phyloP scores from a whole-genome alignment of 768 basidiomycete genomes.

The Fomitopsis serialis region DNA sequence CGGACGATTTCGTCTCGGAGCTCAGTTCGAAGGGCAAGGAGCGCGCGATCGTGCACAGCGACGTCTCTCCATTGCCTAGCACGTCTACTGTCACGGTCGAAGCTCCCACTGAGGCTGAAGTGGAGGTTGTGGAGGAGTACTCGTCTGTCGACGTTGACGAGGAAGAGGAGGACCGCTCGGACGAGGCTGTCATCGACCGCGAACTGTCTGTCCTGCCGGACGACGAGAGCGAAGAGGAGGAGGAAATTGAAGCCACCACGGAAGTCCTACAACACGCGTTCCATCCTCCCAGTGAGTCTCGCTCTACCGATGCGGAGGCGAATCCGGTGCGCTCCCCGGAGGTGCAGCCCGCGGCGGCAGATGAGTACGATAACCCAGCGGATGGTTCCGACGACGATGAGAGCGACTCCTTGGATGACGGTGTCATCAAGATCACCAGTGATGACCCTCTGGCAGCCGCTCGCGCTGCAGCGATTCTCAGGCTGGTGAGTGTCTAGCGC shows the following conservation, averaged over 20 bases:
- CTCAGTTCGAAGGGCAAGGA: too few relatives aligned
- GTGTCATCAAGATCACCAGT: conserved; percentile 81
- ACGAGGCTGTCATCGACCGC: conserved; percentile 27
- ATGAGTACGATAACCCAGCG: conserved; percentile 17
- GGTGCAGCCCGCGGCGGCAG: background rate
- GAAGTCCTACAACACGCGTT: background rate
- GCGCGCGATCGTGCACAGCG: too few relatives aligned
- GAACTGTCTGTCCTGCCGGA: conserved; percentile 27
- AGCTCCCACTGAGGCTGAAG: background rate
- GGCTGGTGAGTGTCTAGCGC: conserved; percentile 50
- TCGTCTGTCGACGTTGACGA: conserved; percentile 18
- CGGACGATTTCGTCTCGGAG: background rate
- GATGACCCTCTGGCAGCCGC: conserved; percentile 85
- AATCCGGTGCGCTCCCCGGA: background rate
- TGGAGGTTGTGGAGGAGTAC: conserved; percentile 6
- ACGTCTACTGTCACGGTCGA: too few relatives aligned
- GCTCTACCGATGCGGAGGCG: background rate
- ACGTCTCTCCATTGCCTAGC: too few relatives aligned
- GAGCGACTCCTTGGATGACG: conserved; percentile 37
- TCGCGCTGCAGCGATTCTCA: conserved; percentile 88
- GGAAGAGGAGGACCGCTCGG: conserved; percentile 17
- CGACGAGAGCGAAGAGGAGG: conserved; percentile 14
- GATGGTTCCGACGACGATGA: conserved; percentile 18
- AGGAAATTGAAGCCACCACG: conserved; percentile 5
- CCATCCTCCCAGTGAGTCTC: background rate